Evolutionary conservation across 169 alveolate species (phyloP).

Genomic region (Plasmodium gallinaceum): DNA sequence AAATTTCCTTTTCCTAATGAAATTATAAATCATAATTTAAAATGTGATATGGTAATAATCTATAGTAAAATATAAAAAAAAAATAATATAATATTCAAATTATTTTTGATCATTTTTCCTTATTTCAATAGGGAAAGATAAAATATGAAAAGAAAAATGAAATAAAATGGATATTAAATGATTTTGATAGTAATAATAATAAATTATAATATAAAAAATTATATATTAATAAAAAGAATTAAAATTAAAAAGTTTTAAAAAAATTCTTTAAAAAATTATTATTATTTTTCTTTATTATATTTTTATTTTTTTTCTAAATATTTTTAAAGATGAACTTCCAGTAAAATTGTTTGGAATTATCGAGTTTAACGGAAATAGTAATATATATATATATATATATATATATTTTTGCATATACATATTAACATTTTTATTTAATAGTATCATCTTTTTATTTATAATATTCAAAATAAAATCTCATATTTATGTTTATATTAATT

Average conservation of each 20-base stretch:
- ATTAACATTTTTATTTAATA: too few species aligned
- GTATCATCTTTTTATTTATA: not conserved
- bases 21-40: slow-evolving; percentile 16
- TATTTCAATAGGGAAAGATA: slow-evolving; percentile 38
- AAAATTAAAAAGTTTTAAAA: not conserved
- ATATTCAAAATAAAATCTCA: not conserved
- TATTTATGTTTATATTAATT: not conserved
- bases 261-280: not conserved
- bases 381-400: too few species aligned
- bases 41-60: slow-evolving; percentile 23
- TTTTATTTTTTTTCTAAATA: not conserved
- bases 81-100: not conserved
- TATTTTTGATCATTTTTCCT: not conserved
- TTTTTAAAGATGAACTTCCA: too few species aligned
- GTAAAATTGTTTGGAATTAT: too few species aligned
- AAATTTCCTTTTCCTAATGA: slow-evolving; percentile 31
- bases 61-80: not conserved
- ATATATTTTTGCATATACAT: too few species aligned
- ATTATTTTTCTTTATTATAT: not conserved
- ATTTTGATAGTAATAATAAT: slow-evolving; percentile 25
- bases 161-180: slow-evolving; percentile 36
- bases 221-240: not conserved
- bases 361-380: too few species aligned
- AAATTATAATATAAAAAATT: slow-evolving; percentile 1
- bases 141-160: slow-evolving; percentile 26